These are phyloP conservation scores for Kwoniella bestiolae DNA, from an alignment of 768 basidiomycete species.

Conservation along the genomic window DNA sequence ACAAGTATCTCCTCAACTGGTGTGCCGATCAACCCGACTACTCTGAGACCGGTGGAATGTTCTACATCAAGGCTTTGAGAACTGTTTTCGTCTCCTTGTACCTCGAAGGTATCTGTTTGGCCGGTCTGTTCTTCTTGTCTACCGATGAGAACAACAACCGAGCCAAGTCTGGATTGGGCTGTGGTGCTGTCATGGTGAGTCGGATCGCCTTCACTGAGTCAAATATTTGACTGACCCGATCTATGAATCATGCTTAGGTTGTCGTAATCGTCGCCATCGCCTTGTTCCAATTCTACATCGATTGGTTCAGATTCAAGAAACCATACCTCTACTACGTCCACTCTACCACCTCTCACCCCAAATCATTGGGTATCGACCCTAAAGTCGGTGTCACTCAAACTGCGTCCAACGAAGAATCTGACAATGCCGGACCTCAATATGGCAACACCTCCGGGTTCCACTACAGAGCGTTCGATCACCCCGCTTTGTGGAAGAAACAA, in stretches of 20 bases:
- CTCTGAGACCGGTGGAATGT: constrained; percentile 59
- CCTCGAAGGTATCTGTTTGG: constrained; percentile 56
- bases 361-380: constrained; percentile 18
- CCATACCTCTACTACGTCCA: constrained; percentile 47
- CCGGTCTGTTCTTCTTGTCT: constrained; percentile 57
- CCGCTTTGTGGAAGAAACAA: constrained; percentile 57
- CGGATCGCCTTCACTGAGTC: not conserved
- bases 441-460: constrained; percentile 56
- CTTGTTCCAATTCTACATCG: constrained; percentile 52
- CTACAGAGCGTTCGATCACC: constrained; percentile 57
- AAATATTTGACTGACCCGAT: not conserved
- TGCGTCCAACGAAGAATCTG: constrained; percentile 26
- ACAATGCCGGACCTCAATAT: constrained; percentile 44
- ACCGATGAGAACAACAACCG: constrained; percentile 41
- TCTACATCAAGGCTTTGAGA: constrained; percentile 58
- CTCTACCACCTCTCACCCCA: constrained; percentile 33
- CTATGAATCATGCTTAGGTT: constrained; percentile 29
- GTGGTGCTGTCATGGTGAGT: constrained; percentile 56
- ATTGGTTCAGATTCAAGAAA: constrained; percentile 49
- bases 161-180: constrained; percentile 52
- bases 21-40: constrained; percentile 57
- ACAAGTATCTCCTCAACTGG: constrained; percentile 58
- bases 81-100: constrained; percentile 58
- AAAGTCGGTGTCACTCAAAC: constrained; percentile 21
- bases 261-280: constrained; percentile 50